Percentiles rank a stretch among this genome's conserved stretches.
Evolutionary conservation across 148 eudicot genomes (phyloP).

Genomic region (Rhododendron ferrugineum): DNA sequence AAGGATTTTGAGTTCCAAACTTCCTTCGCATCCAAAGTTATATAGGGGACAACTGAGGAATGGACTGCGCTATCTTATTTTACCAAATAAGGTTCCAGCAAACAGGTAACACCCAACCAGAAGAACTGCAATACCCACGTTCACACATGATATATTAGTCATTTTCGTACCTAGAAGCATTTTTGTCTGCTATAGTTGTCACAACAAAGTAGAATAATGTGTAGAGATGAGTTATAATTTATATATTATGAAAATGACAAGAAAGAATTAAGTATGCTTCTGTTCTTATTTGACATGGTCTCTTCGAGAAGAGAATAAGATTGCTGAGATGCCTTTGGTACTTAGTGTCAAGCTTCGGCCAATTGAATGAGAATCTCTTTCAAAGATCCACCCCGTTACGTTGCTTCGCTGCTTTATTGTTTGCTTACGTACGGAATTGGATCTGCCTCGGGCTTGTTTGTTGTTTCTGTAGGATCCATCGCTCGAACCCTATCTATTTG

Average conservation of each 20-base stretch:
- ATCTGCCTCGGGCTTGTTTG: not conserved
- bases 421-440: not conserved
- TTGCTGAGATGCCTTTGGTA: not conserved
- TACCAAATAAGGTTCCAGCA: constrained; percentile 98
- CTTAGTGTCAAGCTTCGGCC: too few species aligned
- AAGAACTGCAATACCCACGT: too few species aligned
- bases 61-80: constrained; percentile 92
- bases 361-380: not conserved
- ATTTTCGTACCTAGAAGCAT: not conserved
- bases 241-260: not conserved
- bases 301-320: not conserved
- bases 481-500: not conserved
- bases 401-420: not conserved
- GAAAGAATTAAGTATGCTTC: not conserved
- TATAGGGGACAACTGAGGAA: constrained; percentile 77
- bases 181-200: not conserved
- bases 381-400: not conserved
- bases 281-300: not conserved
- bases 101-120: constrained; percentile 52
- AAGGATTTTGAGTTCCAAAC: constrained; percentile 53
- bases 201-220: not conserved
- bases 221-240: not conserved
- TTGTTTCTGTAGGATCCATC: not conserved
- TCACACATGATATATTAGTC: not conserved
- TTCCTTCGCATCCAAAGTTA: constrained; percentile 91